Evolutionary conservation across 495 filamentous ascomycete species (phyloP).

Genomic region (Xylaria grammica): DNA sequence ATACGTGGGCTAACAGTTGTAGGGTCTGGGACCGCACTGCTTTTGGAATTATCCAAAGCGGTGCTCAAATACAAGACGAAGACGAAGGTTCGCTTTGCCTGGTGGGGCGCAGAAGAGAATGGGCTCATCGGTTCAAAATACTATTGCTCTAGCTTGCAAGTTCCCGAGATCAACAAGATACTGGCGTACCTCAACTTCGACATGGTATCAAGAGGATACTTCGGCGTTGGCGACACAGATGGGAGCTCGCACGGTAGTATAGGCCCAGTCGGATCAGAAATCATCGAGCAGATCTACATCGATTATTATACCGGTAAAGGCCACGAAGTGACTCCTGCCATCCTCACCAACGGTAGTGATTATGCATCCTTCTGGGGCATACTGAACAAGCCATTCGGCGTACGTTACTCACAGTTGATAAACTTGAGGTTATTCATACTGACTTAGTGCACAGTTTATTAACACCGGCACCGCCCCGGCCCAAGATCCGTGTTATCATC

Average conservation of each 20-base stretch:
- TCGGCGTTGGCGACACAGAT: slow-evolving; percentile 49
- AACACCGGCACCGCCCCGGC: slow-evolving; percentile 46
- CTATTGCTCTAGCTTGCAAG: slow-evolving; percentile 42
- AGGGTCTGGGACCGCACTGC: slow-evolving; percentile 38
- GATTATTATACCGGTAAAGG: slow-evolving; percentile 41
- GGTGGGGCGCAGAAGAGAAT: slow-evolving; percentile 54
- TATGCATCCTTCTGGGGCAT: slow-evolving; percentile 48
- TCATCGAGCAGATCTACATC: slow-evolving; percentile 45
- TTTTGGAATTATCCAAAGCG: slow-evolving; percentile 46
- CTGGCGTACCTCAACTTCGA: slow-evolving; percentile 55
- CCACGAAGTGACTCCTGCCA: slow-evolving; percentile 38
- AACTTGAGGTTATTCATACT: not conserved
- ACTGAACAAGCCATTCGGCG: slow-evolving; percentile 38
- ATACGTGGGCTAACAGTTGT: not conserved
- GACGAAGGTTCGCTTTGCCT: slow-evolving; percentile 51
- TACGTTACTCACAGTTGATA: slow-evolving; percentile 21
- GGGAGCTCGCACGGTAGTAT: slow-evolving; percentile 40
- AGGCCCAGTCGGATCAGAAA: slow-evolving; percentile 41
- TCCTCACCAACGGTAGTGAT: slow-evolving; percentile 48
- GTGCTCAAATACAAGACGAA: slow-evolving; percentile 39
- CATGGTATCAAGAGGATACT: slow-evolving; percentile 49
- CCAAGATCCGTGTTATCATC: slow-evolving; percentile 53
- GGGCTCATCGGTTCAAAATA: slow-evolving; percentile 44
- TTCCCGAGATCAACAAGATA: slow-evolving; percentile 43
- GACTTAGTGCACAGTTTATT: slow-evolving; percentile 2